Base-by-base conservation (phyloP, 805 yeast species). In the Wickerhamomyces mucosus region DNA sequence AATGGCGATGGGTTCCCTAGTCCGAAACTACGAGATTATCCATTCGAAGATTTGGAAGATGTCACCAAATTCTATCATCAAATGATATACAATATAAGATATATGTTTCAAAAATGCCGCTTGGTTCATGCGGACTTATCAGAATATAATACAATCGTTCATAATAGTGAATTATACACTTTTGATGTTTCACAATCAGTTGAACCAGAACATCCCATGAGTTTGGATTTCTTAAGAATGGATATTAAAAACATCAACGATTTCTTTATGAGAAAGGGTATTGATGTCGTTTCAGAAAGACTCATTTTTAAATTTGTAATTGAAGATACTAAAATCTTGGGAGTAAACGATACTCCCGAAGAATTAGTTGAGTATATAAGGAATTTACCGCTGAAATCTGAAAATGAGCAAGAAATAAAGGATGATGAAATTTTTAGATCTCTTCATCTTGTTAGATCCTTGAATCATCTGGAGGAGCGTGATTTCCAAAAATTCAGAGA, bases 111-210 rank as follows among this genome's bases (percentile, higher is more conserved):
- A 43, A 77, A 72, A 27, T 92, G 98, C 58, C 74, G 86, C 15
- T 66, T 92, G 21, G 94, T 92, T 8, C 99, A 92, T 63, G 98
- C 98, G 0, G 99, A 92, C 66, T 65, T 92, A 51, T 80, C 94
- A 39, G 99, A 92, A 56, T 92, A 92, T 61, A 92, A 92, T 53
- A 72, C 86, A 2, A 80, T 92, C 33, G 82, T 92, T 15, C 96
- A 89, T 50, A 54, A 82, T 7, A 77, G 70, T 21, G 71, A 74
- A 50, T 61, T 92, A 18, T 86, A 81, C 57, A 82, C 92, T 36
- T 83, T 92, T 44, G 99, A 92, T 59, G 99, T 92, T 9, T 88
- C 97, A 1, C 99, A 92, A 55, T 78, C 94, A 23, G 97, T 92
- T 16, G 97, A 92, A 55, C 96, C 96, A 8, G 96, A 86, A 46